Percentiles rank a stretch among this genome's conserved stretches.
These are phyloP conservation scores for Macrolepiota fuliginosa DNA, from an alignment of 768 basidiomycete genomes.

Conservation along the genomic window DNA sequence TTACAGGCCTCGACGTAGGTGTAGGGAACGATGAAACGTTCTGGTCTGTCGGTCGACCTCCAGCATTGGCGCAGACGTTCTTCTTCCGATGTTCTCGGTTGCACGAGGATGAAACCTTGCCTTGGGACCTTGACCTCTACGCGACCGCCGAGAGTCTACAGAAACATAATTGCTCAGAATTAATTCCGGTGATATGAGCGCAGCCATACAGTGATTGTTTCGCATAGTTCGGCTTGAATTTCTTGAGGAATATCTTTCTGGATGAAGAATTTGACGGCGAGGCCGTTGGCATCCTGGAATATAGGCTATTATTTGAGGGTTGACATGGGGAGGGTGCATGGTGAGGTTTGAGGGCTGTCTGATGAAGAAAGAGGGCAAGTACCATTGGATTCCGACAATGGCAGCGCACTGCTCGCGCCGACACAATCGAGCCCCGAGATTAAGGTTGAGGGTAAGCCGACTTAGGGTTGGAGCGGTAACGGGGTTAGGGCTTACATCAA, in stretches of 20 bases:
- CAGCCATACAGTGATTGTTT: constrained; percentile 62
- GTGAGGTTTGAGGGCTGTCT: neutral
- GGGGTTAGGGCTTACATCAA: constrained; percentile 34
- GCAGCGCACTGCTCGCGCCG: neutral
- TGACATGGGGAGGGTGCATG: neutral
- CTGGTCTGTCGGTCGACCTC: constrained; percentile 66
- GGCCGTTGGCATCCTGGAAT: constrained; percentile 65
- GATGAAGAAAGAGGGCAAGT: constrained; percentile 6
- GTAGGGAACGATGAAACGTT: constrained; percentile 76
- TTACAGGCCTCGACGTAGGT: constrained; percentile 86
- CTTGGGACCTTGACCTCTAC: constrained; percentile 79
- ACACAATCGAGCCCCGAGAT: constrained; percentile 34
- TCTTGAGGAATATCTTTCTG: constrained; percentile 74
- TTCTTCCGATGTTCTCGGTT: constrained; percentile 67
- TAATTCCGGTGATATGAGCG: neutral
- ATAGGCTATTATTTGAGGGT: constrained; percentile 45
- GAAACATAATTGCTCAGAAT: neutral
- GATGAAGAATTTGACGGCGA: constrained; percentile 80
- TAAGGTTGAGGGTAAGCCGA: constrained; percentile 48
- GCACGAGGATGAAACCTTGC: constrained; percentile 70
- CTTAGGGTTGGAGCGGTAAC: constrained; percentile 30
- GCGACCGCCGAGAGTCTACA: constrained; percentile 68
- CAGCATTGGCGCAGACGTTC: constrained; percentile 76
- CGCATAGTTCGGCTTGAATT: constrained; percentile 68
- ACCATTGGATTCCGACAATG: constrained; percentile 16